Evolutionary conservation across 2,329 filamentous ascomycete genomes (phyloP), one percentile per base, ranked within the genome.

Genomic region (Magnaporthiopsis incrustans): DNA sequence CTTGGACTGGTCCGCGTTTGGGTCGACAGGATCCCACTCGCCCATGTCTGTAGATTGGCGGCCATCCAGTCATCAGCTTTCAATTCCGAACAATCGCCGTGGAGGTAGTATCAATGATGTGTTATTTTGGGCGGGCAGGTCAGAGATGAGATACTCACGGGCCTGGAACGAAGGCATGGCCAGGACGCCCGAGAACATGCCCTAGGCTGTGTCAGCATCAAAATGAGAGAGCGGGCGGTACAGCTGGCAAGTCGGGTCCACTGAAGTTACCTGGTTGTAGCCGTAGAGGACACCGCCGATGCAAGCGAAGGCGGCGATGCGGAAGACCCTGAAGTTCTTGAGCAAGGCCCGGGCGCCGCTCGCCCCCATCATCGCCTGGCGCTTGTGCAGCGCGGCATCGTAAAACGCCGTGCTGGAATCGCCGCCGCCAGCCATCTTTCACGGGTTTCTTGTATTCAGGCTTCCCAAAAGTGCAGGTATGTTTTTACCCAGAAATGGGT

Each of bases 151-250:
- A 56, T 10, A 73, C 82, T 68, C 70, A 83, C 81, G 81, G 61
- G 73, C 69, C 67, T 81, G 76, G 66, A 86, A 86, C 5, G 82
- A 70, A 1, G 77, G 77, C 83, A 86, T 86, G 22, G 79, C 79
- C 11, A 86, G 73, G 10, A 92, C 84, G 30, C 89, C 89, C n/a
- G 85, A 85, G 75, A 91, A 90, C 75, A 91, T 88, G 68, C 89
- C 89, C 72, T 53, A 25, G 44, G 6, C 22, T 25, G 6, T 5
- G 44, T 53, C n/a, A 53, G 44, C 44, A 25, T n/a, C 44, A 10
- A 10, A 4, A 18, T 18, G 14, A 44, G 7, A n/a, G 44, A 11
- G 15, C 14, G 44, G 22, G 1, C 5, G 8, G 44, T 10, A 25
- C 22, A 53, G 22, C 22, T n/a, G n/a, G n/a, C n/a, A n/a, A n/a